Evolutionary conservation across 1,284 basidiomycete species (phyloP).

Genomic region (Ceratobasidium sp.): DNA sequence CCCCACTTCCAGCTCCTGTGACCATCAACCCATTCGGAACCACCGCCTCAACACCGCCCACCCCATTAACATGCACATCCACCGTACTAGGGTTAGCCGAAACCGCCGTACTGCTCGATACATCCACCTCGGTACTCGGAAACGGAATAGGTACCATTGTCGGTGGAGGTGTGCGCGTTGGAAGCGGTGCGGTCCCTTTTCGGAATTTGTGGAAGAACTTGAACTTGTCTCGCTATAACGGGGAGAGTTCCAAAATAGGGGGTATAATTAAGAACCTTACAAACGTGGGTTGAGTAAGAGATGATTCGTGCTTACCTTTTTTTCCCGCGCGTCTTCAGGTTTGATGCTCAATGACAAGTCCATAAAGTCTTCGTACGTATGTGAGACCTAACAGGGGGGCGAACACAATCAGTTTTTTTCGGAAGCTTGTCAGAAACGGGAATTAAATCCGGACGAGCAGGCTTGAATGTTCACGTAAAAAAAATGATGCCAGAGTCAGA

Average conservation of each 20-base stretch:
- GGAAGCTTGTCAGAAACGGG: slow-evolving; percentile 17
- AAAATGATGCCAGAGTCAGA: no score
- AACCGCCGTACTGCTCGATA: not conserved
- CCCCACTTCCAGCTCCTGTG: not conserved
- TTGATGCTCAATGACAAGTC: slow-evolving; percentile 91
- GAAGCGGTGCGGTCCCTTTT: slow-evolving; percentile 32
- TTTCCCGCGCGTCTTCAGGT: slow-evolving; percentile 77
- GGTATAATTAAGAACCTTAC: no score
- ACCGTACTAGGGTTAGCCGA: slow-evolving; percentile 2
- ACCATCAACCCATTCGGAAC: not conserved
- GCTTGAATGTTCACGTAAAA: no score
- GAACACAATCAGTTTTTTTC: not conserved
- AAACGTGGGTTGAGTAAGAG: not conserved
- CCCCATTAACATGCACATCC: not conserved
- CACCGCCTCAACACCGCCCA: not conserved
- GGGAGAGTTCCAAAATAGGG: no score
- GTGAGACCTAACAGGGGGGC: slow-evolving; percentile 72
- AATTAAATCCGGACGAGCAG: not conserved
- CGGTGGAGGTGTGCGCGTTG: slow-evolving; percentile 33
- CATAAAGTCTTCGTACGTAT: slow-evolving; percentile 93
- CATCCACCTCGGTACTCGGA: slow-evolving; percentile 18
- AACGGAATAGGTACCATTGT: slow-evolving; percentile 11
- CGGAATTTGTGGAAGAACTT: slow-evolving; percentile 66
- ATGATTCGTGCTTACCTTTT: slow-evolving; percentile 61
- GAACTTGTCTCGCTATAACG: slow-evolving; percentile 71